phyloP scores from a whole-genome alignment of 352 stramenopile genomes.

The Globisporangium iwayamae region DNA sequence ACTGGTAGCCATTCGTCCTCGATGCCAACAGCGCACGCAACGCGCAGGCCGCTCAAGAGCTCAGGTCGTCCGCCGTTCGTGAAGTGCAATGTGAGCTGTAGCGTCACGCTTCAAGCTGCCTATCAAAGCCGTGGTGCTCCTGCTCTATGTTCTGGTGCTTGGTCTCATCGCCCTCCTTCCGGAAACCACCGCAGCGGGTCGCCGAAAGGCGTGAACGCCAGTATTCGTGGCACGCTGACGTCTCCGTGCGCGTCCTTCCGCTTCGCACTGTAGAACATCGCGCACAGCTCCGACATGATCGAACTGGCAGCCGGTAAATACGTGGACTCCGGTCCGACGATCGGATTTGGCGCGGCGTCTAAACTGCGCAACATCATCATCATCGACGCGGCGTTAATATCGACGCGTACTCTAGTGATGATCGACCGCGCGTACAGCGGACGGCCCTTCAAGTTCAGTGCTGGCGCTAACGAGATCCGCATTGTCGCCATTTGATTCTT shows the following conservation, averaged over 20 bases:
- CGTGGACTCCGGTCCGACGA: slow-evolving; percentile 3
- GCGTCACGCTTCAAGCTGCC: not conserved
- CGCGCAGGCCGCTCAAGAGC: too few species aligned
- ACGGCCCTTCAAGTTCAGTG: not conserved
- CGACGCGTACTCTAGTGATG: not conserved
- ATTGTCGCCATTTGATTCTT: slow-evolving; percentile 5
- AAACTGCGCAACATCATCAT: not conserved
- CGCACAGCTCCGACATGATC: not conserved
- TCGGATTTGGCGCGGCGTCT: slow-evolving; percentile 1
- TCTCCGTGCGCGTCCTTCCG: slow-evolving; percentile 3
- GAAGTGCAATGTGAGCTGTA: not conserved
- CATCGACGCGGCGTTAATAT: not conserved
- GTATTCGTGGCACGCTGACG: not conserved
- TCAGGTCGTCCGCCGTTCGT: too few species aligned
- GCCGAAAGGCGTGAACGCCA: not conserved
- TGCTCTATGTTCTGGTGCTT: not conserved
- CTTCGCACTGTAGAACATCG: slow-evolving; percentile 2
- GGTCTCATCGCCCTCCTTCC: not conserved
- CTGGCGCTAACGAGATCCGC: not conserved
- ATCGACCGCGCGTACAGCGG: slow-evolving; percentile 10
- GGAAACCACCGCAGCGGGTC: not conserved
- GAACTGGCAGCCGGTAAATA: slow-evolving; percentile 3
- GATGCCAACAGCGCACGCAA: too few species aligned
- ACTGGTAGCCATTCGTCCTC: too few species aligned
- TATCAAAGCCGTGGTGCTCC: not conserved